A percentile compares a stretch with the other conserved stretches of the same genome.
phyloP scores from a whole-genome alignment of 2,329 filamentous ascomycete genomes.

The Botrytis squamosa region DNA sequence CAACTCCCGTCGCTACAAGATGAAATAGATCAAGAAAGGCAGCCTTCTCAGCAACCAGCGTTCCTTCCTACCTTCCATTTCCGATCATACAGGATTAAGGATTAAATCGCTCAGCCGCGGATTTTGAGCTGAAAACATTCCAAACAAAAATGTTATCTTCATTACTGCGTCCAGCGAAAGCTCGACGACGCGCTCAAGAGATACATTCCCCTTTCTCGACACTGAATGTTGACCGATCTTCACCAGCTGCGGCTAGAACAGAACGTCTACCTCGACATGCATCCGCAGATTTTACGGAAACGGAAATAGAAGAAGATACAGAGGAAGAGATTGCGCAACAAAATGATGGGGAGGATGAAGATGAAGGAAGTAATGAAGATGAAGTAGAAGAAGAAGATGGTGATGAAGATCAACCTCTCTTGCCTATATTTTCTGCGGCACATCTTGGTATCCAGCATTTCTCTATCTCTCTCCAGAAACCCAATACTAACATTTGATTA shows the following conservation, averaged over 20 bases:
- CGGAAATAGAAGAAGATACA: slow-evolving; percentile 50
- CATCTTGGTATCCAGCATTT: slow-evolving; percentile 61
- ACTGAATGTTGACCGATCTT: slow-evolving; percentile 33
- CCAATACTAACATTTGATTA: slow-evolving; percentile 42
- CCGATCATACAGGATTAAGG: background rate
- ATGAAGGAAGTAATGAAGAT: slow-evolving; percentile 43
- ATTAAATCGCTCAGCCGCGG: background rate
- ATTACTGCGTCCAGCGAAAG: slow-evolving; percentile 39
- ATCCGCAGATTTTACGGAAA: slow-evolving; percentile 64
- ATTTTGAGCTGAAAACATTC: slow-evolving; percentile 4
- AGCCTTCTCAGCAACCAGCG: background rate
- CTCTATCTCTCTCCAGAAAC: slow-evolving; percentile 3
- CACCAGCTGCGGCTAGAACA: slow-evolving; percentile 29
- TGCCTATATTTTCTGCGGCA: slow-evolving; percentile 78
- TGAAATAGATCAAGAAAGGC: slow-evolving; percentile 6
- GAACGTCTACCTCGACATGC: slow-evolving; percentile 41
- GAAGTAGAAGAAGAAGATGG: slow-evolving; percentile 43
- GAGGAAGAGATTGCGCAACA: slow-evolving; percentile 27
- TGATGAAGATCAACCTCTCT: slow-evolving; percentile 48
- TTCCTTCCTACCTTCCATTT: slow-evolving; percentile 6
- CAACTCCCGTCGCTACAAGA: background rate
- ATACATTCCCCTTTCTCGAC: slow-evolving; percentile 39
- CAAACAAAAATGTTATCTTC: slow-evolving; percentile 40
- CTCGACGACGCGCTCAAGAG: slow-evolving; percentile 34
- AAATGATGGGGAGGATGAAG: slow-evolving; percentile 36